Evolutionary conservation across 2,329 filamentous ascomycete species (phyloP), one percentile per base, ranked within the genome.

Genomic region (Ceratocystis albifundus): DNA sequence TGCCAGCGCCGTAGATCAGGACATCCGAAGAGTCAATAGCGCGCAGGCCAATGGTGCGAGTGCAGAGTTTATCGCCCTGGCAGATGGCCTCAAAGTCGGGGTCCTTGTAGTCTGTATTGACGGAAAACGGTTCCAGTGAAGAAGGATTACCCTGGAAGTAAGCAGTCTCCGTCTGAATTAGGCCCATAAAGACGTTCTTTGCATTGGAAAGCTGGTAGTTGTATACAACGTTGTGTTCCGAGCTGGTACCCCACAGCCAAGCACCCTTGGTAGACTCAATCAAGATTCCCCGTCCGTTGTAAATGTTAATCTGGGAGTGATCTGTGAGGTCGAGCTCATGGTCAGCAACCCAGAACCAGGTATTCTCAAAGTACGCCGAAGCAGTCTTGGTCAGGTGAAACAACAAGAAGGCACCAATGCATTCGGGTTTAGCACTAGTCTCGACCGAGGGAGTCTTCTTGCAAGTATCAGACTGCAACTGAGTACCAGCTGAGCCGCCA

Each of bases 91-190:
- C 76, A 73, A 94, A 96, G 71, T 85, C 81, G 0, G 91, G 88
- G 73, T 93, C 89, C 61, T 75, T 75, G 71, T 80, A 88, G 5
- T 76, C 76, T 20, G 80, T 70, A 71, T 87, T 84, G 69, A 79
- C 76, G 0, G 77, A 78, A 75, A 88, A 90, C 48, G 86, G 88
- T 8, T 82, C 79, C 8, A 82, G 80, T 1, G 89, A 83, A 70
- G 88, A 82, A 3, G 91, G 90, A 77, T 93, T 92, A 74, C 88
- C 83, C 77, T 96, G 89, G 81, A 88, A 90, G 79, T 89, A 91
- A 41, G 91, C 88, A 4, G 91, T 96, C 77, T 96, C 93, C 2
- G 89, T 89, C 77, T 96, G 92, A 71, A 96, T 90, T 63, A 89
- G 78, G 10, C 84, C 86, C 82, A 95, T 87, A 78, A 88, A 96